Conservation (phyloP, 176 grass and related monocot genomes). For the Luzula sylvatica region DNA sequence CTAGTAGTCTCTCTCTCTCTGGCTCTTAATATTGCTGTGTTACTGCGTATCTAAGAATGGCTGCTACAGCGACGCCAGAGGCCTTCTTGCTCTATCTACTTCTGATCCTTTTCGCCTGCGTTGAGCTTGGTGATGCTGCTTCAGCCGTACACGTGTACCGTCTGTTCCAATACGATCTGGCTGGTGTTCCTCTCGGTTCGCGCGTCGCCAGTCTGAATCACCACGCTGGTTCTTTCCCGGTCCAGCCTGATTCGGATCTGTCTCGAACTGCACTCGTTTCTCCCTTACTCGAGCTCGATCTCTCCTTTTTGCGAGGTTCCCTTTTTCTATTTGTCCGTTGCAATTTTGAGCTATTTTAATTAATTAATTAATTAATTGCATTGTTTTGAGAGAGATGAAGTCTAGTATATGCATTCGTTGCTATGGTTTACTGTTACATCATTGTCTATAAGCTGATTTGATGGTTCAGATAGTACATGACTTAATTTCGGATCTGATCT, state of each 20-base stretch:
- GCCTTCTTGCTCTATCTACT: constrained; percentile 24
- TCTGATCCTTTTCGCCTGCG: constrained; percentile 71
- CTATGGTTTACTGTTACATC: too few species aligned
- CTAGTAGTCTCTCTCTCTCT: not conserved
- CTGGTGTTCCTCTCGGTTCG: constrained; percentile 50
- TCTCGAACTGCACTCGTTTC: constrained; percentile 71
- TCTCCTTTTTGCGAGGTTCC: constrained; percentile 75
- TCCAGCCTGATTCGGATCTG: constrained; percentile 59
- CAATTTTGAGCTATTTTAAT: not conserved
- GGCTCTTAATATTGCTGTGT: not conserved
- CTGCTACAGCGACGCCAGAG: constrained; percentile 5
- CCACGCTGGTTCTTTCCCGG: constrained; percentile 48
- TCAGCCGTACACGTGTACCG: constrained; percentile 86
- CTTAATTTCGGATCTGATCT: too few species aligned
- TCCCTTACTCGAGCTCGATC: constrained; percentile 65
- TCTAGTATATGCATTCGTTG: too few species aligned
- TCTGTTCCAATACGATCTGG: constrained; percentile 95
- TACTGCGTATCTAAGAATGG: not conserved
- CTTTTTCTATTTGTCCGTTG: too few species aligned
- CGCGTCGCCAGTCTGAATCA: constrained; percentile 57
- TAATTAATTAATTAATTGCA: not conserved
- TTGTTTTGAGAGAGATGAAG: too few species aligned
- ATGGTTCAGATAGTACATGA: too few species aligned
- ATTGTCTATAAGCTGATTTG: too few species aligned
- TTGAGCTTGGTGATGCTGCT: constrained; percentile 78